Conservation (phyloP, 2,329 filamentous ascomycete genomes). For the Chrysoporthe cubensis region DNA sequence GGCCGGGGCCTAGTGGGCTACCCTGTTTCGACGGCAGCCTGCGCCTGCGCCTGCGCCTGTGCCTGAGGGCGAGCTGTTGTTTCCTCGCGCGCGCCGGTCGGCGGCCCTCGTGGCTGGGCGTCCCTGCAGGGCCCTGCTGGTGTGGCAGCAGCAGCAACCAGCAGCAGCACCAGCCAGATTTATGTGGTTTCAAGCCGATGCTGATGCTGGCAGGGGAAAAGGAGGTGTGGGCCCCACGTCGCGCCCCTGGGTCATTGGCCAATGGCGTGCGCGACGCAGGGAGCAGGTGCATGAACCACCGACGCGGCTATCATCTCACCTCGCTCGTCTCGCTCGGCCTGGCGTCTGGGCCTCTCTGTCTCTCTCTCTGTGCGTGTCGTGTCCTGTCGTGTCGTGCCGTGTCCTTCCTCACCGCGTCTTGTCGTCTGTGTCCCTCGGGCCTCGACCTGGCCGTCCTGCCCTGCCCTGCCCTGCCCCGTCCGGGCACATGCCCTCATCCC, state of each 20-base stretch:
- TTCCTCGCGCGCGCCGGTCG: no score
- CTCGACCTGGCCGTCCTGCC: background rate
- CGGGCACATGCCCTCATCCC: constrained; percentile 3
- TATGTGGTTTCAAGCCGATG: background rate
- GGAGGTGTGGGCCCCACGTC: constrained; percentile 10
- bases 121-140: background rate
- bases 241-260: constrained; percentile 5
- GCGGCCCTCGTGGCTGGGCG: no score
- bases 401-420: constrained; percentile 6
- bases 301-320: constrained; percentile 18
- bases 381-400: background rate
- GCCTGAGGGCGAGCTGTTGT: no score
- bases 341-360: background rate
- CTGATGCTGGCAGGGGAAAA: background rate
- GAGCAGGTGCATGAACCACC: constrained; percentile 7
- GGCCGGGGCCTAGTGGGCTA: background rate
- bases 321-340: background rate
- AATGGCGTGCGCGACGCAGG: background rate
- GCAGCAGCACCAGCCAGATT: background rate
- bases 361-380: background rate
- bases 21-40: background rate
- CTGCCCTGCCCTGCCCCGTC: background rate
- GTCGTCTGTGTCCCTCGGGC: background rate
- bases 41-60: background rate
- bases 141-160: background rate